Evolutionary conservation across 257 asterid genomes (phyloP).

Genomic region (Penstemon newberryi): DNA sequence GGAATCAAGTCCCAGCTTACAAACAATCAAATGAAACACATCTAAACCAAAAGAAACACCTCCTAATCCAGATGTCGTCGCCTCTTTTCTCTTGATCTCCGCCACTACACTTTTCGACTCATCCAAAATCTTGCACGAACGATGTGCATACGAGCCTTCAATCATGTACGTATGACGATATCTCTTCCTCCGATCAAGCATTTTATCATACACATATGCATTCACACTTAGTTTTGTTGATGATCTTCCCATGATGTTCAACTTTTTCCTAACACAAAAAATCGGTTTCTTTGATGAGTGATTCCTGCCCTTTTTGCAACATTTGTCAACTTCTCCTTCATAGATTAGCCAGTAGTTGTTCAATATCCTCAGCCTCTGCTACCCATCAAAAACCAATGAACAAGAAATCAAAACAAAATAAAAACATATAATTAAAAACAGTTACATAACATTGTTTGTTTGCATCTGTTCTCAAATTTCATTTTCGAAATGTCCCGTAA

Average conservation of each 20-base stretch:
- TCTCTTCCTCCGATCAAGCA: conserved; percentile 32
- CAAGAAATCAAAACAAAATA: neutral
- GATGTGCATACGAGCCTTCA: conserved; percentile 63
- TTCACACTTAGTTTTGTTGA: conserved; percentile 34
- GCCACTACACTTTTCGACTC: conserved; percentile 54
- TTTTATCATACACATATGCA: conserved; percentile 47
- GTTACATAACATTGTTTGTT: no score
- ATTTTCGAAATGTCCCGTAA: no score
- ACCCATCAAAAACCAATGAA: neutral
- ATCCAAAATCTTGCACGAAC: conserved; percentile 64
- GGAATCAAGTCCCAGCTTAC: conserved; percentile 32
- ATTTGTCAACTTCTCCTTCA: conserved; percentile 59
- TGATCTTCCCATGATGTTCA: conserved; percentile 27
- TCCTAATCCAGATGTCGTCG: conserved; percentile 7
- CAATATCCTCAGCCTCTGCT: conserved; percentile 54
- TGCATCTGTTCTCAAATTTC: no score
- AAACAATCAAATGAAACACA: conserved; percentile 46
- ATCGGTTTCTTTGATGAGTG: conserved; percentile 43
- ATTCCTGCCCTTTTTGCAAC: neutral
- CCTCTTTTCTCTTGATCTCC: conserved; percentile 72
- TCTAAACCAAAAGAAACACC: conserved; percentile 65
- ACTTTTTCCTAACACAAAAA: conserved; percentile 46
- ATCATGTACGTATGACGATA: conserved; percentile 33
- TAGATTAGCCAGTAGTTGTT: conserved; percentile 62
- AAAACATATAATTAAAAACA: neutral